phyloP scores from a whole-genome alignment of 2,329 filamentous ascomycete species.

The Arthrocladium fulminans region DNA sequence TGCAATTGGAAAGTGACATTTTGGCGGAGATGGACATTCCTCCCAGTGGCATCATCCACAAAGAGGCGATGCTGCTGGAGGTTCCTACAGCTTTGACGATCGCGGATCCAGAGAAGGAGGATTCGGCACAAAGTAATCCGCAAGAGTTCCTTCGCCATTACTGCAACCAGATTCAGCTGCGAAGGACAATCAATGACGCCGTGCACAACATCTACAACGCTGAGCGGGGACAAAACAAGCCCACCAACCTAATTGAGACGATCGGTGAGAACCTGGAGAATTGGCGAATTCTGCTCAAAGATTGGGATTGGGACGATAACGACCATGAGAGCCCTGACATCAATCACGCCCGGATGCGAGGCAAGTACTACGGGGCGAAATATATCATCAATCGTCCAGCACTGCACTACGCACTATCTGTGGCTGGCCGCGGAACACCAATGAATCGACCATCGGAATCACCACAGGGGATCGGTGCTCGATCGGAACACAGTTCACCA shows the following conservation, averaged over 20 bases:
- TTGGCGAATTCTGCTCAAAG: conserved; percentile 47
- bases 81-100: conserved; percentile 35
- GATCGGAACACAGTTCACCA: conserved; percentile 31
- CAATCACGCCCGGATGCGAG: conserved; percentile 71
- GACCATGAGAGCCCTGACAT: conserved; percentile 68
- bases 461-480: conserved; percentile 25
- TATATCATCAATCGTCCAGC: conserved; percentile 85
- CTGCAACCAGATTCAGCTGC: conserved; percentile 52
- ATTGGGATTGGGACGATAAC: conserved; percentile 51
- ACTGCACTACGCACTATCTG: conserved; percentile 50
- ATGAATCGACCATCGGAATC: conserved; percentile 24
- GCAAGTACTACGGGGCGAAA: conserved; percentile 88
- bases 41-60: conserved; percentile 49
- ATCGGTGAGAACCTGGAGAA: conserved; percentile 41
- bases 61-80: conserved; percentile 2
- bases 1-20: conserved; percentile 91
- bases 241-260: conserved; percentile 30
- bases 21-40: conserved; percentile 74
- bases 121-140: too few relatives aligned
- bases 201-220: conserved; percentile 27
- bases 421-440: conserved; percentile 8
- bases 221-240: conserved; percentile 39
- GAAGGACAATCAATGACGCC: conserved; percentile 31
- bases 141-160: conserved; percentile 37
- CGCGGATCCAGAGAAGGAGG: conserved; percentile 30